Conservation (phyloP, 495 filamentous ascomycete genomes). For the Xylona heveae region DNA sequence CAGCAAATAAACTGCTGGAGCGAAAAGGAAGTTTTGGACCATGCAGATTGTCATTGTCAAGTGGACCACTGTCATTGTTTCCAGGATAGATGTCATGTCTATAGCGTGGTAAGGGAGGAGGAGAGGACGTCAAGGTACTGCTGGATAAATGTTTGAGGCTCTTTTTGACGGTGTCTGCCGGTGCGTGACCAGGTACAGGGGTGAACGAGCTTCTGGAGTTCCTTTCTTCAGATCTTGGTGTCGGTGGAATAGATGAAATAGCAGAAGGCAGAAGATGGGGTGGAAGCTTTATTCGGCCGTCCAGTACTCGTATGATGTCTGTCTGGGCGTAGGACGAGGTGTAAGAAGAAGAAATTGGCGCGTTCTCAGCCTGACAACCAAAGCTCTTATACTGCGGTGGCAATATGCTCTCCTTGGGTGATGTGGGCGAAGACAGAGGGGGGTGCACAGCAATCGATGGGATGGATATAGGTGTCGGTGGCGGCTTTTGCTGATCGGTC, state of each 20-base stretch:
- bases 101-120: constrained; percentile 18
- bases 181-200: constrained; percentile 19
- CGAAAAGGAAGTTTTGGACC: constrained; percentile 46
- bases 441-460: constrained; percentile 47
- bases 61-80: constrained; percentile 63
- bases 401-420: constrained; percentile 35
- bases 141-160: neutral
- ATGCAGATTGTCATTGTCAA: constrained; percentile 32
- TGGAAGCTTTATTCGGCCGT: constrained; percentile 50
- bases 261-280: constrained; percentile 58
- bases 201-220: constrained; percentile 21
- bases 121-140: constrained; percentile 14
- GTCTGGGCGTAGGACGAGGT: no score
- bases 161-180: neutral
- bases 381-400: constrained; percentile 43
- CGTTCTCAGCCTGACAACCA: constrained; percentile 32
- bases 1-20: constrained; percentile 69
- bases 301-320: no score
- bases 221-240: constrained; percentile 11
- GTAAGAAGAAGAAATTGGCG: no score
- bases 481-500: no score
- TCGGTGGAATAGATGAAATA: constrained; percentile 33
- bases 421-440: constrained; percentile 39
- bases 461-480: constrained; percentile 18
- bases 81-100: constrained; percentile 51